Evolutionary conservation across 148 eudicot species (phyloP).

Genomic region (Salicornia ramosissima): DNA sequence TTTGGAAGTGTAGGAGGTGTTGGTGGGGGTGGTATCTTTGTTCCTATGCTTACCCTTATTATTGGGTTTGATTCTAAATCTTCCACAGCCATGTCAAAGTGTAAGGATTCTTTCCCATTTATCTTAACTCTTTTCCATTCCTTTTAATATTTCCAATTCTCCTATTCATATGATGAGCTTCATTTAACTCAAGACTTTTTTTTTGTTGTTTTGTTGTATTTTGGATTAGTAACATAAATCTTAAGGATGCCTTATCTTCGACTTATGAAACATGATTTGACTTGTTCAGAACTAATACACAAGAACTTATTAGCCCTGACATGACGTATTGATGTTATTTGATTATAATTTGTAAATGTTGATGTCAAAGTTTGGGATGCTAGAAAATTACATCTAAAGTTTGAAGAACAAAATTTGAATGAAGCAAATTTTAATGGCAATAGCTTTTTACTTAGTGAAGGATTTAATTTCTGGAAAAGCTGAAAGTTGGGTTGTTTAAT

Average conservation of each 20-base stretch:
- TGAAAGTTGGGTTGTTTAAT: conserved; percentile 10
- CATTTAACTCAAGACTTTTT: background rate
- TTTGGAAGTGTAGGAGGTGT: conserved; percentile 50
- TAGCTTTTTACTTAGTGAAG: background rate
- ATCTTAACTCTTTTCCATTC: background rate
- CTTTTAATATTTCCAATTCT: background rate
- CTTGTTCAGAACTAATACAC: too few relatives aligned
- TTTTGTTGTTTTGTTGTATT: background rate
- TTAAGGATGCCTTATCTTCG: too few relatives aligned
- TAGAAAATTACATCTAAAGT: background rate
- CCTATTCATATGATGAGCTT: too few relatives aligned
- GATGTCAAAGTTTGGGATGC: background rate
- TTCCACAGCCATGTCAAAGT: conserved; percentile 40
- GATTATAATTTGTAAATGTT: background rate
- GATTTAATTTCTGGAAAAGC: background rate
- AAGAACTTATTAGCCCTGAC: too few relatives aligned
- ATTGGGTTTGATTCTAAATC: conserved; percentile 50
- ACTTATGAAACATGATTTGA: too few relatives aligned
- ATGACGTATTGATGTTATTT: too few relatives aligned
- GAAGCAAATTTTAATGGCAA: background rate
- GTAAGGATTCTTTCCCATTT: conserved; percentile 23
- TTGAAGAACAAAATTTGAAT: background rate
- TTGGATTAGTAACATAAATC: background rate
- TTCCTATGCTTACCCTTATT: conserved; percentile 46
- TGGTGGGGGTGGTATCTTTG: conserved; percentile 48